A percentile compares a stretch with the other conserved stretches of the same genome.
phyloP scores from a whole-genome alignment of 2,329 filamentous ascomycete species.

The Trichophyton equinum region DNA sequence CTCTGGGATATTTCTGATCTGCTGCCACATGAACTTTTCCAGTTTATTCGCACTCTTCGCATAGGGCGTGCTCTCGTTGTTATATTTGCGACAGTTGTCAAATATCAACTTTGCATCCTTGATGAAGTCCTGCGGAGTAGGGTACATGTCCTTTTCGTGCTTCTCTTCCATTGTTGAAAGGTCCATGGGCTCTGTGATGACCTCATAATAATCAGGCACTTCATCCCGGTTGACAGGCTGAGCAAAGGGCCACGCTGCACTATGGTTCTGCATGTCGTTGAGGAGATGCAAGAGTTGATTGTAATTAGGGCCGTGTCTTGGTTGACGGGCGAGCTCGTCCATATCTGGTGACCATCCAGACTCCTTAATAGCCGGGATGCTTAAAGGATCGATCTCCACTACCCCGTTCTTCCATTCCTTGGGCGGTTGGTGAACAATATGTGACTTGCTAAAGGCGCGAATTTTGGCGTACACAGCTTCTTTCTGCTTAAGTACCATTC shows the following conservation, averaged over 20 bases:
- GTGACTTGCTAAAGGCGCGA: conserved; percentile 74
- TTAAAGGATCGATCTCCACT: conserved; percentile 66
- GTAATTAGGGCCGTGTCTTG: conserved; percentile 91
- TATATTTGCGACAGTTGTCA: conserved; percentile 90
- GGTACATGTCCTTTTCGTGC: conserved; percentile 85
- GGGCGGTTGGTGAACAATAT: conserved; percentile 75
- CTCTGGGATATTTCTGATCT: conserved; percentile 82
- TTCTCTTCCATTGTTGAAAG: conserved; percentile 90
- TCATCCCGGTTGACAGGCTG: conserved; percentile 90
- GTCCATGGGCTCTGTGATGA: conserved; percentile 97
- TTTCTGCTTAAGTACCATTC: conserved; percentile 95
- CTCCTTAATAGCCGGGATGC: conserved; percentile 75
- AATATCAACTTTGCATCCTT: conserved; percentile 80
- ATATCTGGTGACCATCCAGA: conserved; percentile 96
- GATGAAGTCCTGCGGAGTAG: conserved; percentile 83
- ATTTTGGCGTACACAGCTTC: conserved; percentile 93
- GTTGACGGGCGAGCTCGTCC: conserved; percentile 90
- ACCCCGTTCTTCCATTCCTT: conserved; percentile 71
- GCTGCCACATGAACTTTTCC: conserved; percentile 89
- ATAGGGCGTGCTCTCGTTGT: conserved; percentile 88
- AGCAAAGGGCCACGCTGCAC: conserved; percentile 86
- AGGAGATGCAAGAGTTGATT: conserved; percentile 85
- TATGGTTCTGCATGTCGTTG: conserved; percentile 90
- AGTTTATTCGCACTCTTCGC: conserved; percentile 90
- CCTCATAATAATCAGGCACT: conserved; percentile 96